Evolutionary conservation across 352 stramenopile species (phyloP).

Genomic region (Pythium aquatile): DNA sequence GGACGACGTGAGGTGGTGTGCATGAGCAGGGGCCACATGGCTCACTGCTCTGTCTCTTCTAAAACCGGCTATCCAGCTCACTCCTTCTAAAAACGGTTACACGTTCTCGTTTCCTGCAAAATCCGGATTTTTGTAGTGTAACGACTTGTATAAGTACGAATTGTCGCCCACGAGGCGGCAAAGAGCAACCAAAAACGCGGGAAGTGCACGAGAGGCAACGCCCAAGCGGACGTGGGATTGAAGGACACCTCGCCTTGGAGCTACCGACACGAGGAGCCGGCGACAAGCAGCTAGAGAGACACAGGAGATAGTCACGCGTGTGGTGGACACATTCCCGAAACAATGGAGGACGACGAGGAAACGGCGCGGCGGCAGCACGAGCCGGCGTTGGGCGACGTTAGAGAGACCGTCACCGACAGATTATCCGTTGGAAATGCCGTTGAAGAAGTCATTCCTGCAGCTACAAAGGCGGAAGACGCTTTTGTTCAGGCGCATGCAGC

Average conservation of each 20-base stretch:
- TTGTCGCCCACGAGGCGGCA: not conserved
- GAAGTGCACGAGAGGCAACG: slow-evolving; percentile 21
- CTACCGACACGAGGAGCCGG: slow-evolving; percentile 1
- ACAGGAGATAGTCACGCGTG: not conserved
- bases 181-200: slow-evolving; percentile 23
- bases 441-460: not conserved
- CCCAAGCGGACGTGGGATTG: not conserved
- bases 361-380: not conserved
- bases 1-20: not conserved
- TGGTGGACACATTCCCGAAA: not conserved
- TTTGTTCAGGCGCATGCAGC: not conserved
- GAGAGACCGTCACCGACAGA: not conserved
- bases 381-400: not conserved
- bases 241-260: not conserved
- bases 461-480: not conserved
- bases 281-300: not conserved
- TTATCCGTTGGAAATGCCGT: not conserved
- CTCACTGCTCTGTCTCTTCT: not conserved
- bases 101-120: not conserved
- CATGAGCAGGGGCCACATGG: not conserved
- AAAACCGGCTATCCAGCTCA: not conserved
- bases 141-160: slow-evolving; percentile 20
- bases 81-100: not conserved
- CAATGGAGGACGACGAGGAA: slow-evolving; percentile 5
- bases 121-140: slow-evolving; percentile 5